Evolutionary conservation across 1,284 basidiomycete species (phyloP).

Genomic region (Erythrobasidium hasegawianum): DNA sequence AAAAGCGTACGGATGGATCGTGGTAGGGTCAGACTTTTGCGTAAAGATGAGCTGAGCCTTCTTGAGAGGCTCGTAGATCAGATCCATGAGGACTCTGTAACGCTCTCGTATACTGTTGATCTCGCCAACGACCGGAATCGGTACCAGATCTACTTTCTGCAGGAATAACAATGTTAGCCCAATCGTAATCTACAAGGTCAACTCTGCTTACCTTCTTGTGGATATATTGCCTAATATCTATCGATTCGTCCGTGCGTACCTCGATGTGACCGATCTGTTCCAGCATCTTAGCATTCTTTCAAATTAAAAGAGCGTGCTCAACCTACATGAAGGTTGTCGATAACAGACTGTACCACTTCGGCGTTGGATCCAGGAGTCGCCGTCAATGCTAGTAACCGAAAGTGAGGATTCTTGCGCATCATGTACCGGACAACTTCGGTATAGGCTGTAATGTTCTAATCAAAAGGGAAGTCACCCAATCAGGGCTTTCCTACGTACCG

Average conservation of each 20-base stretch:
- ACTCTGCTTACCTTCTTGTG: slow-evolving; percentile 64
- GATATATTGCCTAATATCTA: slow-evolving; percentile 82
- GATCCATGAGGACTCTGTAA: slow-evolving; percentile 40
- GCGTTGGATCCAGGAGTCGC: slow-evolving; percentile 88
- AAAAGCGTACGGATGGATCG: slow-evolving; percentile 28
- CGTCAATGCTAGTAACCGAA: slow-evolving; percentile 86
- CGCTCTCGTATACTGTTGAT: slow-evolving; percentile 49
- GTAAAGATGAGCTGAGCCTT: slow-evolving; percentile 24
- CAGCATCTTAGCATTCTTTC: not conserved
- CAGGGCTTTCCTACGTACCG: slow-evolving; percentile 48
- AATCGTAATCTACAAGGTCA: not conserved
- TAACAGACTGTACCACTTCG: slow-evolving; percentile 82
- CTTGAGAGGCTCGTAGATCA: slow-evolving; percentile 16
- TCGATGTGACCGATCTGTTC: slow-evolving; percentile 81
- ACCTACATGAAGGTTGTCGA: slow-evolving; percentile 77
- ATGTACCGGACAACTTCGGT: slow-evolving; percentile 81
- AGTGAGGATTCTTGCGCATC: slow-evolving; percentile 90
- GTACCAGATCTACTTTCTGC: slow-evolving; percentile 41
- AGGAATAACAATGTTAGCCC: not conserved
- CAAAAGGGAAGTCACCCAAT: not conserved
- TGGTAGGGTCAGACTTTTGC: slow-evolving; percentile 23
- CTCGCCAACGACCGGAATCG: slow-evolving; percentile 47
- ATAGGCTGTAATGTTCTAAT: slow-evolving; percentile 68
- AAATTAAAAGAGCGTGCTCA: not conserved
- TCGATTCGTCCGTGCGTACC: slow-evolving; percentile 83